These are phyloP conservation scores for Xylariales sp. DNA, from an alignment of 2,329 filamentous ascomycete species.

Conservation along the genomic window DNA sequence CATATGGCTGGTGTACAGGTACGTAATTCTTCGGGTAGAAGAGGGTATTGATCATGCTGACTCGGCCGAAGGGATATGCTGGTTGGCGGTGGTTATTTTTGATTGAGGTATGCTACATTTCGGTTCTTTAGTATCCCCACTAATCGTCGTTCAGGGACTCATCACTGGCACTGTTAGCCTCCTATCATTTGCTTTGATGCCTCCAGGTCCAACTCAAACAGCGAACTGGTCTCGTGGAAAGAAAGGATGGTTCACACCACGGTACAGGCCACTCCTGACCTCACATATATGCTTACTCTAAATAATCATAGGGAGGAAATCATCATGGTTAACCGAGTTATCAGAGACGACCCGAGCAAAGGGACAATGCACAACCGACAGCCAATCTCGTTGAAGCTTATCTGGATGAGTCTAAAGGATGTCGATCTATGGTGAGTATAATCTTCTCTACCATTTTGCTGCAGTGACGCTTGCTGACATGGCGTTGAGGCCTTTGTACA, in stretches of 20 bases:
- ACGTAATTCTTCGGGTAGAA: background rate
- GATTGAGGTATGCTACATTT: slow-evolving; percentile 46
- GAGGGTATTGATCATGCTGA: background rate
- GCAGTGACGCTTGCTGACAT: background rate
- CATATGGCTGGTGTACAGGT: slow-evolving; percentile 28
- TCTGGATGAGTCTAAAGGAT: slow-evolving; percentile 8
- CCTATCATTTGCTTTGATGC: slow-evolving; percentile 46
- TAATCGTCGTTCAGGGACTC: slow-evolving; percentile 14
- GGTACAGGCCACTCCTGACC: slow-evolving; percentile 14
- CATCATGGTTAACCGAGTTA: slow-evolving; percentile 52
- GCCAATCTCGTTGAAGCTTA: slow-evolving; percentile 1
- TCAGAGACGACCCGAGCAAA: slow-evolving; percentile 26
- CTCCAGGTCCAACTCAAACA: slow-evolving; percentile 40
- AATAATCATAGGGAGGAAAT: slow-evolving; percentile 35
- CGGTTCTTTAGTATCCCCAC: slow-evolving; percentile 16
- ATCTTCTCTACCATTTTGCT: background rate
- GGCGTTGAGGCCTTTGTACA: slow-evolving; percentile 38
- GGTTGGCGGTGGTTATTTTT: slow-evolving; percentile 47
- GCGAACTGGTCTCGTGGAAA: slow-evolving; percentile 43
- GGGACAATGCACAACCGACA: slow-evolving; percentile 8
- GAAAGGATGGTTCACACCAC: slow-evolving; percentile 50
- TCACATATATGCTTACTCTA: background rate
- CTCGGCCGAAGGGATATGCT: slow-evolving; percentile 22
- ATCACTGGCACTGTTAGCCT: slow-evolving; percentile 37
- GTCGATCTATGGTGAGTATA: slow-evolving; percentile 5